Evolutionary conservation across 495 filamentous ascomycete genomes (phyloP), one percentile per base, ranked within the genome.

Genomic region (Annulohypoxylon nitens): DNA sequence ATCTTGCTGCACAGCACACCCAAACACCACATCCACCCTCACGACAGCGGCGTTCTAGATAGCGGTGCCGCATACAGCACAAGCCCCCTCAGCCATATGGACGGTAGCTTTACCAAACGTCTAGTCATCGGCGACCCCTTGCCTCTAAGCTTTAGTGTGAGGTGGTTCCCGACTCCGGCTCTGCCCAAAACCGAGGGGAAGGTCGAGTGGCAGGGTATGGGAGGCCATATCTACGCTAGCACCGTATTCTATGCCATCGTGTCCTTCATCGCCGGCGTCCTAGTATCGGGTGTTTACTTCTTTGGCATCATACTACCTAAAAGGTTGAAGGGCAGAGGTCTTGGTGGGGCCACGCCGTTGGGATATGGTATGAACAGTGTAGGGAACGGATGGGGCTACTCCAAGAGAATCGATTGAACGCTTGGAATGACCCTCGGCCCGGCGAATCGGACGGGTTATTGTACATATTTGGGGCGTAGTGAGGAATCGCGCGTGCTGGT

Each of bases 61-160:
- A 89, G 93, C 25, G 94, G 91, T 18, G 91, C 92, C 4, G 96
- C 95, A 7, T 99, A 99, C 80, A 92, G 89, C 39, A 90, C 92
- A 4, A 92, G 92, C 10, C 90, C 92, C 25, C 89, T 93, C 25
- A 89, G 89, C 53, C 84, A 86, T 63, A 85, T 86, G 65, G 82
- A 84, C 1, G 84, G 84, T 2, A 83, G 86, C 23, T 79, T 78
- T 39, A 88, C 79, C 55, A 83, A 76, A 26, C 89, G 90, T 65
- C 86, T 99, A 30, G 86, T 98, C 23, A 97, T 97, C 74, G 95
- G 95, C 6, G 93, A 97, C 76, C 89, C 90, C 25, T 82, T 99
- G 26, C 89, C 93, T 0, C 86, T 98, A 73, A 88, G 86, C 54
- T 92, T 99, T 73, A 90, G 87, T 63, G 90, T 98, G 39, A 85